Evolutionary conservation across 2,329 filamentous ascomycete genomes (phyloP).

Genomic region (Fusarium devonianum): DNA sequence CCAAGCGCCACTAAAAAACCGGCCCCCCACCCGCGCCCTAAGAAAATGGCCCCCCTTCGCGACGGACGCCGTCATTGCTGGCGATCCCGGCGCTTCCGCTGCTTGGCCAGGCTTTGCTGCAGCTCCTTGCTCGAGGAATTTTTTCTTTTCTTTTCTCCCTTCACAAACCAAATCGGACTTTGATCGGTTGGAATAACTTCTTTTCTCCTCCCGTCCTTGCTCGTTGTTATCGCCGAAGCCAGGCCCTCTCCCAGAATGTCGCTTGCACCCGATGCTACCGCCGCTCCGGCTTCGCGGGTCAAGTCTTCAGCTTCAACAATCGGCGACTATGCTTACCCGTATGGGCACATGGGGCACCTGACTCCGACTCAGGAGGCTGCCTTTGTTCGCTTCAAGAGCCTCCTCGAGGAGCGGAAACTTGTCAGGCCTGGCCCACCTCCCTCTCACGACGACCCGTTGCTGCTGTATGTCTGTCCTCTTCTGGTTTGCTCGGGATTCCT

Average conservation of each 20-base stretch:
- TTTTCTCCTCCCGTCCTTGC: not conserved
- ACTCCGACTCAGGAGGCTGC: slow-evolving; percentile 71
- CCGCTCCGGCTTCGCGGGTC: slow-evolving; percentile 40
- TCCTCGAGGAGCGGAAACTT: slow-evolving; percentile 70
- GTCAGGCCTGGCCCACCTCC: slow-evolving; percentile 64
- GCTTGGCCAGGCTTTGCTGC: slow-evolving; percentile 15
- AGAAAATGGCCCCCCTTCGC: slow-evolving; percentile 14
- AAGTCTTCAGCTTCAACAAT: slow-evolving; percentile 42
- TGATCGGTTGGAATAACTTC: slow-evolving; percentile 14
- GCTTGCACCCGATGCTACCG: slow-evolving; percentile 36
- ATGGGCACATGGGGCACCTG: slow-evolving; percentile 83
- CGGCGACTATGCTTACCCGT: slow-evolving; percentile 65
- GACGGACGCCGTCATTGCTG: slow-evolving; percentile 24
- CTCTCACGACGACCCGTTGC: slow-evolving; percentile 76
- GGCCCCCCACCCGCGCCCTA: slow-evolving; percentile 22
- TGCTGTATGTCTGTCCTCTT: slow-evolving; percentile 63
- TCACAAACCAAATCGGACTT: slow-evolving; percentile 6
- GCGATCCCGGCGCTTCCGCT: slow-evolving; percentile 37
- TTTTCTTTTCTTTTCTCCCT: not conserved
- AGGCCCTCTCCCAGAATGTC: slow-evolving; percentile 33
- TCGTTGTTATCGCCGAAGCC: slow-evolving; percentile 2
- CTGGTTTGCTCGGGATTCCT: no score
- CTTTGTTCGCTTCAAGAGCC: slow-evolving; percentile 74
- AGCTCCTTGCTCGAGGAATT: slow-evolving; percentile 11
- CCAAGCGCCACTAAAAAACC: slow-evolving; percentile 8